A percentile compares a stretch with the other conserved stretches of the same genome.
These are phyloP conservation scores for Moelleriella libera DNA, from an alignment of 2,329 filamentous ascomycete species.

Conservation along the genomic window DNA sequence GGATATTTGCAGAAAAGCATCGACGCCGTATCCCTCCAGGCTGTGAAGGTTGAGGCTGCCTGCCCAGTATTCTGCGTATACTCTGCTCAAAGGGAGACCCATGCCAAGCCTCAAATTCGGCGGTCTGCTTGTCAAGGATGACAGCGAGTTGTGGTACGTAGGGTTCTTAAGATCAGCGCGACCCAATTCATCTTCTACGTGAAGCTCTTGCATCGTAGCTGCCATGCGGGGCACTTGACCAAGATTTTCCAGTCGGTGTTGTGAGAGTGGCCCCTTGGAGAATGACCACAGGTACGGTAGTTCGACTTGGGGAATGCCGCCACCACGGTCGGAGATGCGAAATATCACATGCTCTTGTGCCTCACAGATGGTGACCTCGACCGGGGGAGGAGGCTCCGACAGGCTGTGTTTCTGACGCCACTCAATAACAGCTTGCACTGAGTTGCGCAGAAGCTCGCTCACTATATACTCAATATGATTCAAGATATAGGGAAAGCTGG, in stretches of 20 bases:
- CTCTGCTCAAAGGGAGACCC: slow-evolving; percentile 80
- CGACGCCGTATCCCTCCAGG: slow-evolving; percentile 87
- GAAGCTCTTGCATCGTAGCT: slow-evolving; percentile 82
- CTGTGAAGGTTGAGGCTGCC: slow-evolving; percentile 84
- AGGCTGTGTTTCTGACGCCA: slow-evolving; percentile 34
- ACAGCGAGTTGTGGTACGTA: slow-evolving; percentile 48
- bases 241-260: slow-evolving; percentile 70
- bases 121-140: slow-evolving; percentile 66
- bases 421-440: slow-evolving; percentile 83
- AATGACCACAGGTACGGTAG: slow-evolving; percentile 94
- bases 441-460: slow-evolving; percentile 87
- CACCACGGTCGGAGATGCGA: slow-evolving; percentile 87
- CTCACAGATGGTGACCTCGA: slow-evolving; percentile 91
- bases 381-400: slow-evolving; percentile 49
- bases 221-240: slow-evolving; percentile 80
- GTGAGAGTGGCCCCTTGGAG: slow-evolving; percentile 74
- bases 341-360: slow-evolving; percentile 91
- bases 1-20: slow-evolving; percentile 91
- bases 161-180: slow-evolving; percentile 27
- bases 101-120: slow-evolving; percentile 83
- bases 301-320: slow-evolving; percentile 74
- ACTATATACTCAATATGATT: slow-evolving; percentile 96
- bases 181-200: slow-evolving; percentile 27
- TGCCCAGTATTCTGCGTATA: slow-evolving; percentile 98
- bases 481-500: slow-evolving; percentile 91